phyloP scores from a whole-genome alignment of 768 basidiomycete genomes.

The Crassisporium funariophilum region DNA sequence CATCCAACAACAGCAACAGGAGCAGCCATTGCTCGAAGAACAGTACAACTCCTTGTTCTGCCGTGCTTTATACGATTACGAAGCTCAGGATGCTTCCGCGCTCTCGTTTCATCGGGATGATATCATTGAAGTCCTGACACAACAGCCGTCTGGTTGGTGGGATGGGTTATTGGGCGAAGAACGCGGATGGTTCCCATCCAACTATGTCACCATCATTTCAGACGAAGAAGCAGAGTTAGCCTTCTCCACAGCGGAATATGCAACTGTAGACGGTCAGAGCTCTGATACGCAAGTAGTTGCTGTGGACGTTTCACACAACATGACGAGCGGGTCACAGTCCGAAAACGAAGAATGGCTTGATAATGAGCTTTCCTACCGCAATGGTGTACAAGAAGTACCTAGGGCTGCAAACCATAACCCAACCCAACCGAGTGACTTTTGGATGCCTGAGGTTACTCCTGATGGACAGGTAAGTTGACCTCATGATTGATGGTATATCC shows the following conservation, averaged over 20 bases:
- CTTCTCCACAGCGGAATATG: slow-evolving; percentile 52
- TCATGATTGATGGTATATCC: neutral
- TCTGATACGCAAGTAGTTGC: slow-evolving; percentile 31
- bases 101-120: slow-evolving; percentile 87
- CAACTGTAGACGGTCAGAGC: slow-evolving; percentile 34
- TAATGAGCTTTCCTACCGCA: slow-evolving; percentile 40
- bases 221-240: slow-evolving; percentile 80
- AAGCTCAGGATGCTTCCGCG: slow-evolving; percentile 84
- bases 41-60: slow-evolving; percentile 81
- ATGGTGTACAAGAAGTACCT: slow-evolving; percentile 21
- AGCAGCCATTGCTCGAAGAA: slow-evolving; percentile 49
- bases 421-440: slow-evolving; percentile 72
- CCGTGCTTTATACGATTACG: slow-evolving; percentile 89
- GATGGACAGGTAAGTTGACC: slow-evolving; percentile 73
- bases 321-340: slow-evolving; percentile 44
- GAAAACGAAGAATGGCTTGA: slow-evolving; percentile 64
- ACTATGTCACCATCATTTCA: slow-evolving; percentile 82
- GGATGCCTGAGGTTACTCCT: slow-evolving; percentile 84
- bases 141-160: slow-evolving; percentile 97
- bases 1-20: slow-evolving; percentile 30
- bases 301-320: slow-evolving; percentile 51
- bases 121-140: slow-evolving; percentile 91
- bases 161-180: slow-evolving; percentile 89
- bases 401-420: slow-evolving; percentile 23
- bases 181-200: slow-evolving; percentile 97